Percentiles rank a stretch among this genome's conserved stretches.
Conservation (phyloP, 1,284 basidiomycete species). For the Cerioporus squamosus region DNA sequence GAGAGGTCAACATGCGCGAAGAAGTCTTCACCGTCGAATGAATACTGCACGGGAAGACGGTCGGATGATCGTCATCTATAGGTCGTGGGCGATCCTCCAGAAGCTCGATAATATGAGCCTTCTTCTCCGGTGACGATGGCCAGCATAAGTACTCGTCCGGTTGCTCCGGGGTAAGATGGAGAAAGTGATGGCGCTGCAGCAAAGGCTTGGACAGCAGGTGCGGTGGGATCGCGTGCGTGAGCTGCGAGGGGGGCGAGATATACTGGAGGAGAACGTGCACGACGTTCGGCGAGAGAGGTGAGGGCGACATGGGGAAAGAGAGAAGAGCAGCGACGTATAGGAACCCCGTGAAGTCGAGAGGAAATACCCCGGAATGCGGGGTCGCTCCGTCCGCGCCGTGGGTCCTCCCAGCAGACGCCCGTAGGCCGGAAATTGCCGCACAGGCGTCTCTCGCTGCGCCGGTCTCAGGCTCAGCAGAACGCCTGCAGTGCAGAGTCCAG, state of each 20-base stretch:
- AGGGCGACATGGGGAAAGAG: conserved; percentile 35
- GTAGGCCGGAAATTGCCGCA: no score
- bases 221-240: conserved; percentile 54
- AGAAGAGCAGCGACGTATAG: conserved; percentile 11
- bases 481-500: background rate
- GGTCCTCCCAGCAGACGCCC: background rate
- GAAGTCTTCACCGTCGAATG: conserved; percentile 59
- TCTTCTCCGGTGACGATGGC: conserved; percentile 51
- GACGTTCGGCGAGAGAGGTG: conserved; percentile 42
- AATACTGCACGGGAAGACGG: conserved; percentile 52
- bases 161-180: conserved; percentile 54
- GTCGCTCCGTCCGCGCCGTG: conserved; percentile 2
- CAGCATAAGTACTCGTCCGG: conserved; percentile 66
- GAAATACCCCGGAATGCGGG: conserved; percentile 14
- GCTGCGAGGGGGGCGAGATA: conserved; percentile 56
- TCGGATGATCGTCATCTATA: conserved; percentile 41
- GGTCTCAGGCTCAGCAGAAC: background rate
- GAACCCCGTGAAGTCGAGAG: conserved; percentile 7
- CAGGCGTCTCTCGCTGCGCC: background rate
- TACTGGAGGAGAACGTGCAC: conserved; percentile 58
- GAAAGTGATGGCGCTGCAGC: conserved; percentile 68
- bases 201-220: conserved; percentile 65
- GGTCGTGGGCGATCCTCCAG: conserved; percentile 48
- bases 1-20: conserved; percentile 67
- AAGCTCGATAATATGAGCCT: conserved; percentile 40